Base-by-base conservation (phyloP, 2,329 filamentous ascomycete species). In the Corniculantispora saksenae region DNA sequence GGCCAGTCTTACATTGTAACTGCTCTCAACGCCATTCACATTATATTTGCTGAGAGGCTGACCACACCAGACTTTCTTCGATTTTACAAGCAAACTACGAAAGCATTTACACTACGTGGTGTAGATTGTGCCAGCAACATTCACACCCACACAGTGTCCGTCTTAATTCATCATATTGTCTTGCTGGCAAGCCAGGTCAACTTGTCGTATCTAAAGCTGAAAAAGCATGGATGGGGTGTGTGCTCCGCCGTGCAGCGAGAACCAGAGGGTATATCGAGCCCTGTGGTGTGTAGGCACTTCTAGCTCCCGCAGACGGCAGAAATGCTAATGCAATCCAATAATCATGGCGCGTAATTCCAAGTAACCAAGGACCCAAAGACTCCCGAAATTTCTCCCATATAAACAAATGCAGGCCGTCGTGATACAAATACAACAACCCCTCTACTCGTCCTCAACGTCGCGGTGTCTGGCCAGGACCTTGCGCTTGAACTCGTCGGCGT, bases 401-500 rank as follows among this genome's bases (percentile, higher is more conserved):
- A 55, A 59, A 66, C 27, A 48, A 63, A 67, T 61, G 48, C 32
- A 15, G 38, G 38, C 55, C 40, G 35, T 40, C 47, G 45, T 47
- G 35, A 48, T 50, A 38, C 32, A 56, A 50, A 45, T 61, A 66
- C 60, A 60, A 57, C 55, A 64, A 53, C 48, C 62, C 45, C 29
- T 70, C 74, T 78, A 89, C 71, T 90, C 87, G 68, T 90, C 88
- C 67, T 90, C 88, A 32, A 89, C 77, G 69, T 90, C 88, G 55
- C 82, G 81, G 78, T 90, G 87, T 66, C 88, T 83, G 57, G 80
- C 86, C 68, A 85, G 72, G 40, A 90, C 87, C 80, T 89, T 90
- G 70, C 87, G 87, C 85, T 97, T 93, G 84, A 95, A 98, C 77
- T 97, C 92, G 54, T 87, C 89, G 45, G 89, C 83, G 76, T 98